Evolutionary conservation across 2,329 filamentous ascomycete genomes (phyloP).

Genomic region (Fusarium papillatum): DNA sequence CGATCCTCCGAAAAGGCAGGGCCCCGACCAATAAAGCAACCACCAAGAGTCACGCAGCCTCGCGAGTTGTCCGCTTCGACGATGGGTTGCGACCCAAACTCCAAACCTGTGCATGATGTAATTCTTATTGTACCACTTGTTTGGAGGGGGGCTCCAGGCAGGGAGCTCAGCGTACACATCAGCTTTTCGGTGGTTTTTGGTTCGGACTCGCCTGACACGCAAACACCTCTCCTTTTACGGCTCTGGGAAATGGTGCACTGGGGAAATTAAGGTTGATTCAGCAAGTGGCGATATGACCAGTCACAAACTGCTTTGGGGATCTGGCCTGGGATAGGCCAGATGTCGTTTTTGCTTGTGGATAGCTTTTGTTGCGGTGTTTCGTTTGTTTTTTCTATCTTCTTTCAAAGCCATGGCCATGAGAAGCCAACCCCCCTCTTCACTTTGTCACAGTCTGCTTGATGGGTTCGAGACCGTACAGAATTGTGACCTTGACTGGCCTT

Average conservation of each 20-base stretch:
- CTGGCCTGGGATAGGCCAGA: conserved; percentile 43
- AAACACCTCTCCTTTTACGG: conserved; percentile 39
- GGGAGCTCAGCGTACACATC: conserved; percentile 33
- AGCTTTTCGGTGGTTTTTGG: conserved; percentile 41
- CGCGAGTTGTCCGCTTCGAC: conserved; percentile 57
- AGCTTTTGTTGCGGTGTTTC: conserved; percentile 38
- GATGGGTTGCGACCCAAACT: conserved; percentile 54
- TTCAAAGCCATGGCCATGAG: conserved; percentile 43
- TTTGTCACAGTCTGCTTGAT: conserved; percentile 38
- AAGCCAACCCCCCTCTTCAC: conserved; percentile 33
- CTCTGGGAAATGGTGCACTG: conserved; percentile 44
- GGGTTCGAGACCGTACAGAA: conserved; percentile 40
- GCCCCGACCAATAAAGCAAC: conserved; percentile 50
- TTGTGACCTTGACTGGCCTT: conserved; percentile 35
- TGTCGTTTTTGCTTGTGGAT: conserved; percentile 46
- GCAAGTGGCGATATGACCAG: conserved; percentile 49
- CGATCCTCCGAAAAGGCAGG: conserved; percentile 60
- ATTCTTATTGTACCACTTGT: conserved; percentile 39
- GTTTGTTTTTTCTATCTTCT: conserved; percentile 33
- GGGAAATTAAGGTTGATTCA: conserved; percentile 48
- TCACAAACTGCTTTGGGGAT: conserved; percentile 46
- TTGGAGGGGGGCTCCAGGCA: conserved; percentile 29
- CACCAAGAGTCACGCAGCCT: conserved; percentile 53
- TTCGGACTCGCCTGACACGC: conserved; percentile 42
- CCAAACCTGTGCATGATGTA: conserved; percentile 54